Evolutionary conservation across 495 filamentous ascomycete species (phyloP).

Genomic region (Talaromyces ruber): DNA sequence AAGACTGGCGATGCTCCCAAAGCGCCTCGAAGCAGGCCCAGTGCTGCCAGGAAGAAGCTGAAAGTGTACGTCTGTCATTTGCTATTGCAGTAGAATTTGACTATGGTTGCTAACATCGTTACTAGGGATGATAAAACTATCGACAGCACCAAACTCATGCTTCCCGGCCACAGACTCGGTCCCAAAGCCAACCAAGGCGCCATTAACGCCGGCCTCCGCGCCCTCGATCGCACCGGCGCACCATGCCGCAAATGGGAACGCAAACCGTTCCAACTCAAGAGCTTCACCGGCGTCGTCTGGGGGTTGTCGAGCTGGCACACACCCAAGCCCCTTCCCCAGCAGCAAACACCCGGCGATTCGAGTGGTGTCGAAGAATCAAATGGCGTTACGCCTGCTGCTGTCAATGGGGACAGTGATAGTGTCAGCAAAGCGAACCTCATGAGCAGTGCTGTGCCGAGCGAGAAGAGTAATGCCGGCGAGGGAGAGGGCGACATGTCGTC

Average conservation of each 20-base stretch:
- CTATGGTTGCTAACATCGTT: conserved; percentile 11
- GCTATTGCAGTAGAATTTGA: background rate
- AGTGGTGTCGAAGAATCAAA: conserved; percentile 34
- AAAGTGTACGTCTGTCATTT: conserved; percentile 63
- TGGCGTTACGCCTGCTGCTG: conserved; percentile 15
- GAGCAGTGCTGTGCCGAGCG: conserved; percentile 45
- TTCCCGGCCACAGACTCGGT: conserved; percentile 67
- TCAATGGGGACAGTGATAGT: conserved; percentile 57
- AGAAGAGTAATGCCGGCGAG: conserved; percentile 59
- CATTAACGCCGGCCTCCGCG: conserved; percentile 92
- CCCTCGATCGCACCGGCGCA: conserved; percentile 80
- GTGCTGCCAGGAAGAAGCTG: conserved; percentile 91
- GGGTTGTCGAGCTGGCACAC: conserved; percentile 76
- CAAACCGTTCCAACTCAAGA: conserved; percentile 75
- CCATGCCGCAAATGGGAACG: conserved; percentile 88
- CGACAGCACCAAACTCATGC: conserved; percentile 36
- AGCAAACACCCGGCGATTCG: conserved; percentile 19
- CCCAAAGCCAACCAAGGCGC: conserved; percentile 97
- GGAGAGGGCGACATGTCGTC: conserved; percentile 43
- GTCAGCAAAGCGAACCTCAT: conserved; percentile 57
- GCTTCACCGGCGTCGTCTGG: conserved; percentile 87
- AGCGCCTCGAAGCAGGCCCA: conserved; percentile 67
- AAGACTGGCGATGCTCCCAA: conserved; percentile 48
- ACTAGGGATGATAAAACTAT: conserved; percentile 54
- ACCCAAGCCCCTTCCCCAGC: conserved; percentile 35